Evolutionary conservation across 495 filamentous ascomycete species (phyloP).

Genomic region (Friedmanniomyces endolithicus): DNA sequence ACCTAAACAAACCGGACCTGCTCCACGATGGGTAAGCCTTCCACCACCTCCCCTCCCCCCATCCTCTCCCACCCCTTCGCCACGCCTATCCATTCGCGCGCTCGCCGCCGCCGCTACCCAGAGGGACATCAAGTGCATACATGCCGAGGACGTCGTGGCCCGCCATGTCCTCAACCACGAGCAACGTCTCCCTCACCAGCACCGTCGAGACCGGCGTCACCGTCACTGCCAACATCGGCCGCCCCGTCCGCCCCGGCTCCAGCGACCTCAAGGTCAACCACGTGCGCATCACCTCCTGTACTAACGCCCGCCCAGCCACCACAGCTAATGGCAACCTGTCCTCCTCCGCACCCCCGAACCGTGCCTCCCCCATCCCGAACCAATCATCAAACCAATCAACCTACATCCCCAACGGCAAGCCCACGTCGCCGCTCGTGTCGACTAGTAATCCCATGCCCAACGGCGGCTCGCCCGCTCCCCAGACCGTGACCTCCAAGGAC

Average conservation of each 20-base stretch:
- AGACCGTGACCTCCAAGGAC: conserved; percentile 68
- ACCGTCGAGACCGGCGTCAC: conserved; percentile 1
- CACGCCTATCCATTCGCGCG: background rate
- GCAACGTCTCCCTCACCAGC: conserved; percentile 1
- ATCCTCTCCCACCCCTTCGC: background rate
- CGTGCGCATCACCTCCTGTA: background rate
- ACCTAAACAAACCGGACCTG: conserved; percentile 5
- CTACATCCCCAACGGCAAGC: conserved; percentile 39
- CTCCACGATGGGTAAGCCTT: conserved; percentile 29
- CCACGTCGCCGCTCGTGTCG: conserved; percentile 43
- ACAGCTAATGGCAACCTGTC: conserved; percentile 16
- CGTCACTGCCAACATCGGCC: background rate
- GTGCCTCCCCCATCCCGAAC: conserved; percentile 28
- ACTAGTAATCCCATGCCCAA: conserved; percentile 51
- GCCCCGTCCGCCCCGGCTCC: conserved; percentile 1
- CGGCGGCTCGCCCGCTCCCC: conserved; percentile 38
- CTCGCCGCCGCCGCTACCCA: background rate
- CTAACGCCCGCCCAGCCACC: conserved; percentile 2
- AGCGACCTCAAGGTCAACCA: background rate
- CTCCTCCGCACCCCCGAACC: conserved; percentile 19
- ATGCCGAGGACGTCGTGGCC: background rate
- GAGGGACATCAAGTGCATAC: background rate
- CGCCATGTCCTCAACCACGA: background rate
- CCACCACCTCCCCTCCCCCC: background rate
- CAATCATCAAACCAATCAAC: conserved; percentile 2